A percentile compares a stretch with the other conserved stretches of the same genome.
phyloP scores from a whole-genome alignment of 495 filamentous ascomycete genomes.

The Neohortaea acidophila region DNA sequence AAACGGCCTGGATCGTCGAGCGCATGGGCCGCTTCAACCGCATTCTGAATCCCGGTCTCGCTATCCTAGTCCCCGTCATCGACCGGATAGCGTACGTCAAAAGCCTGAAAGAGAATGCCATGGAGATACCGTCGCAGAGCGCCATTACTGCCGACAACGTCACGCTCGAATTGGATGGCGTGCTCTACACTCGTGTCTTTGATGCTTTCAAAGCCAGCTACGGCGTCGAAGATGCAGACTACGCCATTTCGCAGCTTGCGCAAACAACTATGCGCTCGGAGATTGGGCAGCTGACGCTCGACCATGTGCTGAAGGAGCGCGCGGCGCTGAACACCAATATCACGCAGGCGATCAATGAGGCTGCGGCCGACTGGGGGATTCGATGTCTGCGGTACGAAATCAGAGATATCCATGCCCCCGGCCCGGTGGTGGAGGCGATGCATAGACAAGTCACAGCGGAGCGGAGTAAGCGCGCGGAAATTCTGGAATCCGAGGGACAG shows the following conservation, averaged over 20 bases:
- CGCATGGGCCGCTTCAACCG: constrained; percentile 94
- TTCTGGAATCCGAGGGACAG: constrained; percentile 90
- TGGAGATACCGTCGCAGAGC: constrained; percentile 91
- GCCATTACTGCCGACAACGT: constrained; percentile 98
- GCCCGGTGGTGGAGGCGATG: constrained; percentile 88
- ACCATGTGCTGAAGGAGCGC: constrained; percentile 94
- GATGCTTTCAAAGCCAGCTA: constrained; percentile 98
- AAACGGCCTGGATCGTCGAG: constrained; percentile 98
- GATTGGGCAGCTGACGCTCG: constrained; percentile 88
- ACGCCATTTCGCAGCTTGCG: constrained; percentile 92
- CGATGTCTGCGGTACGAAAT: constrained; percentile 95
- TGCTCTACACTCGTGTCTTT: constrained; percentile 87
- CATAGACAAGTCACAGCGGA: constrained; percentile 95
- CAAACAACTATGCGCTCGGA: constrained; percentile 98
- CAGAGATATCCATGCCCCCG: constrained; percentile 90
- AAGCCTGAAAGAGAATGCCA: constrained; percentile 85
- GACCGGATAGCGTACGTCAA: constrained; percentile 97
- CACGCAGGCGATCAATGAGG: constrained; percentile 94
- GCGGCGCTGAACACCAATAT: constrained; percentile 93
- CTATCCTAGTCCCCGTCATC: constrained; percentile 76
- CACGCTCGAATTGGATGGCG: constrained; percentile 86
- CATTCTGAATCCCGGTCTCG: constrained; percentile 80
- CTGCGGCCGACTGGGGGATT: constrained; percentile 90
- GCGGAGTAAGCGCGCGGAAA: constrained; percentile 91
- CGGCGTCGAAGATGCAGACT: constrained; percentile 95